These are phyloP conservation scores for Strobilomyces echinocephalus DNA, from an alignment of 768 basidiomycete species.

Conservation along the genomic window DNA sequence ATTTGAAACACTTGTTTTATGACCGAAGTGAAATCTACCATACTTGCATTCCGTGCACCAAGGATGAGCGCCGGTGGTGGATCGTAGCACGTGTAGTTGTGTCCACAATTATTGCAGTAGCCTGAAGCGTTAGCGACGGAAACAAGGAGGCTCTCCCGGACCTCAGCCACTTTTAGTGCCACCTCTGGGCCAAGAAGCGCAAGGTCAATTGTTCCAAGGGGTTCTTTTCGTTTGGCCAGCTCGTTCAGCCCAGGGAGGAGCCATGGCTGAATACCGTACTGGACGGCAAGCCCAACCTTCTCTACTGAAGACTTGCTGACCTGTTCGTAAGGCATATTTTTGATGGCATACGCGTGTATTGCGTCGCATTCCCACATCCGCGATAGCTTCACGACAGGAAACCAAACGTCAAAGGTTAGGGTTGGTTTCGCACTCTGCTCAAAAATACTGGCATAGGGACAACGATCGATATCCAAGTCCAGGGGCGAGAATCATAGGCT, in stretches of 20 bases:
- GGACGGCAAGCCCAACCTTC: slow-evolving; percentile 29
- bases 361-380: slow-evolving; percentile 35
- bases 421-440: background rate
- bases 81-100: background rate
- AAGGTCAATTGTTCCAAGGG: slow-evolving; percentile 15
- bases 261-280: slow-evolving; percentile 33
- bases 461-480: background rate
- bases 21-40: slow-evolving; percentile 12
- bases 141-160: slow-evolving; percentile 18
- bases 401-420: slow-evolving; percentile 30
- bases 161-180: slow-evolving; percentile 17
- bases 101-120: background rate
- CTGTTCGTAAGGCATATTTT: slow-evolving; percentile 21
- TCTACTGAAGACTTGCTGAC: slow-evolving; percentile 13
- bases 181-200: slow-evolving; percentile 13
- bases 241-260: slow-evolving; percentile 27
- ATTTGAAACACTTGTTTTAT: slow-evolving; percentile 11
- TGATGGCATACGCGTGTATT: slow-evolving; percentile 29
- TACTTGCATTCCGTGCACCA: slow-evolving; percentile 1
- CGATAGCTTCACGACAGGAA: slow-evolving; percentile 36
- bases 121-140: accelerated
- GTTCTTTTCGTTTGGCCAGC: slow-evolving; percentile 15
- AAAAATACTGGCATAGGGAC: background rate
- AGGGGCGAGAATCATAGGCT: background rate
- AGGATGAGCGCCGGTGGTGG: background rate